Percentiles rank a stretch among this genome's conserved stretches.
Conservation (phyloP, 2,329 filamentous ascomycete species). For the Colletotrichum sublineola region DNA sequence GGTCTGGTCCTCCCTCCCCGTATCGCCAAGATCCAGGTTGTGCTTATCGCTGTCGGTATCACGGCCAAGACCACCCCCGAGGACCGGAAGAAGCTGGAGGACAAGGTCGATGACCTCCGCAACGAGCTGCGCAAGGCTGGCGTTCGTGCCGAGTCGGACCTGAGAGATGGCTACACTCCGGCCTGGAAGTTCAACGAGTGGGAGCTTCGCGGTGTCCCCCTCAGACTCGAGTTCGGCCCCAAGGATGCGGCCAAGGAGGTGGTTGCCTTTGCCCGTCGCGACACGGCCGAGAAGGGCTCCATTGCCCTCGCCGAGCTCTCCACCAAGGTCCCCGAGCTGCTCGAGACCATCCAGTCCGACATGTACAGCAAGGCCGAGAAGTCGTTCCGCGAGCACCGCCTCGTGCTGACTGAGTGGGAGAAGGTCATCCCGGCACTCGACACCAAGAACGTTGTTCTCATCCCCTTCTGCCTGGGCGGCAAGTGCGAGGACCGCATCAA, state of each 20-base stretch:
- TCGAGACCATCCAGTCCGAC: slow-evolving; percentile 91
- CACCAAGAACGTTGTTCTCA: slow-evolving; percentile 90
- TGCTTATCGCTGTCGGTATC: slow-evolving; percentile 93
- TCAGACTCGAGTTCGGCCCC: slow-evolving; percentile 95
- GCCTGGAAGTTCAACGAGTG: slow-evolving; percentile 99
- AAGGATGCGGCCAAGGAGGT: slow-evolving; percentile 91
- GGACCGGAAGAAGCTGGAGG: slow-evolving; percentile 80
- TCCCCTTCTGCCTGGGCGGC: slow-evolving; percentile 85
- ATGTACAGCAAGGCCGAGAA: slow-evolving; percentile 82
- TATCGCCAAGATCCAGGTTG: slow-evolving; percentile 86
- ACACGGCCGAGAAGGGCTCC: slow-evolving; percentile 85
- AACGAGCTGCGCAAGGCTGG: slow-evolving; percentile 77
- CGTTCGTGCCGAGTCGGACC: slow-evolving; percentile 84
- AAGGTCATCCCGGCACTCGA: slow-evolving; percentile 93
- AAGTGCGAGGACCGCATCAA: slow-evolving; percentile 96
- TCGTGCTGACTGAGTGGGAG: slow-evolving; percentile 87
- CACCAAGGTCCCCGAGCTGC: slow-evolving; percentile 80
- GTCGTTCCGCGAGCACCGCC: slow-evolving; percentile 83
- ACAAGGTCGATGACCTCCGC: slow-evolving; percentile 80
- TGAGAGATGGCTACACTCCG: slow-evolving; percentile 91
- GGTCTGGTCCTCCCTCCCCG: slow-evolving; percentile 93
- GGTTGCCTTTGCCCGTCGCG: slow-evolving; percentile 87
- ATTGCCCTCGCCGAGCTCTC: slow-evolving; percentile 81
- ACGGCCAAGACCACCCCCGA: slow-evolving; percentile 88
- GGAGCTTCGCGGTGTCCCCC: slow-evolving; percentile 95